These are phyloP conservation scores for Brasilioporus rufonigricans DNA, from an alignment of 768 basidiomycete species.

Conservation along the genomic window DNA sequence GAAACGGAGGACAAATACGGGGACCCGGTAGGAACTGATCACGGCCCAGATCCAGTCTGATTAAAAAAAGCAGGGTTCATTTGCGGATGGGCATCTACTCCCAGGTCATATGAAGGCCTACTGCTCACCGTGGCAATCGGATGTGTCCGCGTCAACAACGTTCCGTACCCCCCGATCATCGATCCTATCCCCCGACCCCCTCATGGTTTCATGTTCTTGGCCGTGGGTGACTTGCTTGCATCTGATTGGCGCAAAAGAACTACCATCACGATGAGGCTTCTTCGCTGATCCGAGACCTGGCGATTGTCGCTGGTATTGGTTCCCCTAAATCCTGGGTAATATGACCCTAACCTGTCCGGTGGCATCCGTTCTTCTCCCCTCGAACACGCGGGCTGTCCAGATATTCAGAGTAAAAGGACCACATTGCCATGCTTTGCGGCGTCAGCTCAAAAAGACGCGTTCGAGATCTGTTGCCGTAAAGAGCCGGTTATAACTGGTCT, in stretches of 20 bases:
- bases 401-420: not conserved
- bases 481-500: not conserved
- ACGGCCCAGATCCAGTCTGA: constrained; percentile 18
- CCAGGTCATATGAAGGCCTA: constrained; percentile 20
- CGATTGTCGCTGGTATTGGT: constrained; percentile 24
- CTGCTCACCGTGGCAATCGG: constrained; percentile 25
- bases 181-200: constrained; percentile 2
- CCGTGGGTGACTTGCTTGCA: not conserved
- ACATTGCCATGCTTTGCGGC: constrained; percentile 4
- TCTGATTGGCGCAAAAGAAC: constrained; percentile 20
- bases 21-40: constrained; percentile 13
- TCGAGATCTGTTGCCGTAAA: constrained; percentile 5
- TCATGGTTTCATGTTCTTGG: not conserved
- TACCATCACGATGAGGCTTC: constrained; percentile 17
- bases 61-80: constrained; percentile 7
- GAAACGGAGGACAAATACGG: constrained; percentile 2
- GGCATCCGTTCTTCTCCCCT: not conserved
- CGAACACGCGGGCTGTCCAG: not conserved
- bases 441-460: not conserved
- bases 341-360: constrained; percentile 9
- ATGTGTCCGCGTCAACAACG: constrained; percentile 5
- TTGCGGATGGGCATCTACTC: constrained; percentile 6
- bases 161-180: constrained; percentile 11
- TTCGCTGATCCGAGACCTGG: constrained; percentile 27
- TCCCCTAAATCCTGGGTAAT: constrained; percentile 26